A percentile compares a stretch with the other conserved stretches of the same genome.
phyloP scores from a whole-genome alignment of 2,329 filamentous ascomycete genomes.

The Epichloe aotearoae region DNA sequence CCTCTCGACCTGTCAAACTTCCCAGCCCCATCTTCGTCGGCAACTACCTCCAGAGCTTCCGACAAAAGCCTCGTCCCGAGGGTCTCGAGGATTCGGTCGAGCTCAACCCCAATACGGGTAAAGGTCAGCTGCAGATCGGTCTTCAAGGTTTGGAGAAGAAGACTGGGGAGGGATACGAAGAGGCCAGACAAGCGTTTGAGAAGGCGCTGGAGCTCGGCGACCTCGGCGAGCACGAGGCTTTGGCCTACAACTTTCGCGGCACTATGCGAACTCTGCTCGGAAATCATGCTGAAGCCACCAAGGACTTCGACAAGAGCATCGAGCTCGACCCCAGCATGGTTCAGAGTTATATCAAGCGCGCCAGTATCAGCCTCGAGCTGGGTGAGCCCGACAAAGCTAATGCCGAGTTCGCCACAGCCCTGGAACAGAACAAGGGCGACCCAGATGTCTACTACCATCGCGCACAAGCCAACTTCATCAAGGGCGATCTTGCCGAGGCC shows the following conservation, averaged over 20 bases:
- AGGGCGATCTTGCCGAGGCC: constrained; percentile 81
- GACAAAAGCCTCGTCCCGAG: constrained; percentile 61
- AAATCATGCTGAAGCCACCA: constrained; percentile 69
- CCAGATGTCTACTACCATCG: constrained; percentile 99
- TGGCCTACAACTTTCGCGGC: constrained; percentile 91
- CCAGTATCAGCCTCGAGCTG: constrained; percentile 92
- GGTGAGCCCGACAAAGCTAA: constrained; percentile 79
- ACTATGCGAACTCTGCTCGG: constrained; percentile 91
- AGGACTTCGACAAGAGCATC: constrained; percentile 83
- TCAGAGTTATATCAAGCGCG: constrained; percentile 97
- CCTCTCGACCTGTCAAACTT: constrained; percentile 73
- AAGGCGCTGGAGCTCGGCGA: constrained; percentile 73
- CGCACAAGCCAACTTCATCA: constrained; percentile 95
- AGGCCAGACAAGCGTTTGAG: constrained; percentile 75
- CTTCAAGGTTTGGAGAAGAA: constrained; percentile 69
- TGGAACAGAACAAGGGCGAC: constrained; percentile 73
- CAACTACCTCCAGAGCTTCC: constrained; percentile 99
- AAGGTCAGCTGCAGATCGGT: constrained; percentile 75
- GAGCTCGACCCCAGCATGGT: constrained; percentile 78
- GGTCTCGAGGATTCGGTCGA: constrained; percentile 76
- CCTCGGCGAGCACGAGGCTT: constrained; percentile 70
- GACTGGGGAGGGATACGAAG: constrained; percentile 83
- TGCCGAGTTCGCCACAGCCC: constrained; percentile 74
- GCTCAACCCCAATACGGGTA: constrained; percentile 62
- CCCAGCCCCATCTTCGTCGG: constrained; percentile 94